Base-by-base conservation (phyloP, 257 asterid genomes). In the Fraxinus americana region DNA sequence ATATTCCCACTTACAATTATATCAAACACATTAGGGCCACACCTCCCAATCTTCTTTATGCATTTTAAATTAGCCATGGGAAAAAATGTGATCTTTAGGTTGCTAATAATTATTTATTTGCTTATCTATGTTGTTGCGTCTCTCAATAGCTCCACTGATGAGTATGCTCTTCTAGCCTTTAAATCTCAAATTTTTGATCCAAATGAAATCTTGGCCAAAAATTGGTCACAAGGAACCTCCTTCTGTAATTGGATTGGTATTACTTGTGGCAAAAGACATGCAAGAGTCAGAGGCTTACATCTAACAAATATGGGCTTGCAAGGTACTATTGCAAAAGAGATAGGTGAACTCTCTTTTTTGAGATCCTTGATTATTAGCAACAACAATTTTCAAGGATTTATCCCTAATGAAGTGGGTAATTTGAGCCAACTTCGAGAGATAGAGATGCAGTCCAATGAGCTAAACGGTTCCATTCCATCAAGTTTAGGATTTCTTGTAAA, bases 181-280 rank as follows among this genome's bases (percentile, higher is more conserved):
- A 80, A 32, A 59, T 19, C 77, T 0, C 52, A 14, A 13, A 70
- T 80, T 12, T 27, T 70, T 17, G 70, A 69, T 14, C 77, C 77
- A 2, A 21, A 63, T 8, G 34, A 50, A 29, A 21, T 75, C 6
- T 9, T 80, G 35, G 61, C 80, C 10, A 69, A 59, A 19, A 80
- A 75, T 8, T 80, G 83, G 83, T 63, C 79, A 5, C 75, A n/a
- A 7, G 79, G 57, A 14, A 70, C 83, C 23, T 39, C 72, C 0
- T 75, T 80, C 13, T 75, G 83, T n/a, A 41, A 57, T 17, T 80
- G 80, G 83, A 70, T 21, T n/a, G 83, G 77, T 3, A 52, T 80
- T 45, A 74, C 39, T 11, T 80, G 83, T 30, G 32, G 83, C 30
- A 61, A 4, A 2, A 36, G 54, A 45, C 76, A 21, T 61, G 41